Evolutionary conservation across 139 green algal genomes (phyloP), one percentile per base, ranked within the genome.

Genomic region (Tetraselmis striata): DNA sequence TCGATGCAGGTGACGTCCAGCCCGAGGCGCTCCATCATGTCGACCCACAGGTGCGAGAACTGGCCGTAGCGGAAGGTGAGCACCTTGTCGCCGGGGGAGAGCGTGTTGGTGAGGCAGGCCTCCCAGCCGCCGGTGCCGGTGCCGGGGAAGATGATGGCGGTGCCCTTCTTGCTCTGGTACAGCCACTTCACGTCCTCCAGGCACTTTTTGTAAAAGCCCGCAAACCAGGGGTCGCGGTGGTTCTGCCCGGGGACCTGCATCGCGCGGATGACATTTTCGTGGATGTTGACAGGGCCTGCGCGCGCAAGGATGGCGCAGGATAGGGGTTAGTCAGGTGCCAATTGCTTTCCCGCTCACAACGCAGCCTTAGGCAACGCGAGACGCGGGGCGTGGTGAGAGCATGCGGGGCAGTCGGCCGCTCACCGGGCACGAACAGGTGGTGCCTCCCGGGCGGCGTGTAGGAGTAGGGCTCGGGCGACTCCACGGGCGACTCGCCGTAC

Each of bases 271-370:
- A 99, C 95, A 18, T 85, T 79, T 1, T 98, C 93, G 67, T 98
- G 96, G 77, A 99, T 97, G 91, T 99, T 99, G 24, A 98, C 95
- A 0, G 96, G 96, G n/a, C 95, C 95, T 94, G 93, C 23, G n/a
- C 1, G 26, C 2, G 23, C n/a, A 1, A 79, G 29, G 23, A 76
- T 84, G 59, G n/a, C n/a, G n/a, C n/a, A 23, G 58, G 58, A 23
- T 75, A 18, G 58, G 58, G 23, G 23, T 23, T 23, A n/a, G 22
- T 23, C 22, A 75, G 22, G 58, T 18, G 58, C 58, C 18, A 18
- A 18, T 23, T 75, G 58, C 58, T 23, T 75, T 75, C 23, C 23
- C 22, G 58, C 58, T 75, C 58, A 18, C 58, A 75, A 18, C 22
- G n/a, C n/a, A n/a, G n/a, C n/a, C n/a, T n/a, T n/a, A n/a, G n/a